These are phyloP conservation scores for Monosporozyma unispora DNA, from an alignment of 805 yeast species.

Conservation along the genomic window DNA sequence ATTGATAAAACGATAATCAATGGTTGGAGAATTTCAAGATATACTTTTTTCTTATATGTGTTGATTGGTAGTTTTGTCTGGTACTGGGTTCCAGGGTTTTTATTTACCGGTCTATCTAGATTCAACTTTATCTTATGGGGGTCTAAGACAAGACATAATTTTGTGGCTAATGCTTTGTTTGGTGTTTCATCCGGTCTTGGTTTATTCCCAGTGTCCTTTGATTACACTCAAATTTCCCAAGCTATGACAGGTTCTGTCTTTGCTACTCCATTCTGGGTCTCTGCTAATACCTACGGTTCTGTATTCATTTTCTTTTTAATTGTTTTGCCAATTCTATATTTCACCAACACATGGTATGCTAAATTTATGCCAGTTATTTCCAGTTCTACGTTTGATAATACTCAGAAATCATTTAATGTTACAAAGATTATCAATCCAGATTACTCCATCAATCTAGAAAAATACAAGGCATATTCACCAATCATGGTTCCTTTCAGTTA, in stretches of 20 bases:
- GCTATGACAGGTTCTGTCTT: conserved; percentile 48
- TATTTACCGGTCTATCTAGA: conserved; percentile 50
- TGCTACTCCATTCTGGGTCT: conserved; percentile 42
- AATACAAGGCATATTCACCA: conserved; percentile 48
- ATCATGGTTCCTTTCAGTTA: conserved; percentile 51
- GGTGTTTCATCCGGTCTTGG: conserved; percentile 54
- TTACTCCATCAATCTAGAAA: conserved; percentile 35
- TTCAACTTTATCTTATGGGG: conserved; percentile 41
- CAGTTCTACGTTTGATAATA: conserved; percentile 42
- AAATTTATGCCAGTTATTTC: conserved; percentile 52
- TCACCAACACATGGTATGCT: conserved; percentile 49
- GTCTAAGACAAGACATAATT: conserved; percentile 36
- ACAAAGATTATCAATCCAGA: conserved; percentile 37
- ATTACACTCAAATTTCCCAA: conserved; percentile 48
- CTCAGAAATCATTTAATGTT: conserved; percentile 39
- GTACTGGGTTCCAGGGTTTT: conserved; percentile 61
- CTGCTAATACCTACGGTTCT: conserved; percentile 35
- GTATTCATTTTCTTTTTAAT: conserved; percentile 44
- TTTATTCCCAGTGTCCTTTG: conserved; percentile 45
- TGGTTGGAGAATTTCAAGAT: conserved; percentile 53
- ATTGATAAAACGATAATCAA: conserved; percentile 37
- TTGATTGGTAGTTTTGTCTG: conserved; percentile 41
- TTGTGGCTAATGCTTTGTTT: conserved; percentile 50
- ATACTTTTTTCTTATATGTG: conserved; percentile 38
- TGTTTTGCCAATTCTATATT: conserved; percentile 41